Conservation (phyloP, 129 eudicot species). For the Escallonia rubra region DNA sequence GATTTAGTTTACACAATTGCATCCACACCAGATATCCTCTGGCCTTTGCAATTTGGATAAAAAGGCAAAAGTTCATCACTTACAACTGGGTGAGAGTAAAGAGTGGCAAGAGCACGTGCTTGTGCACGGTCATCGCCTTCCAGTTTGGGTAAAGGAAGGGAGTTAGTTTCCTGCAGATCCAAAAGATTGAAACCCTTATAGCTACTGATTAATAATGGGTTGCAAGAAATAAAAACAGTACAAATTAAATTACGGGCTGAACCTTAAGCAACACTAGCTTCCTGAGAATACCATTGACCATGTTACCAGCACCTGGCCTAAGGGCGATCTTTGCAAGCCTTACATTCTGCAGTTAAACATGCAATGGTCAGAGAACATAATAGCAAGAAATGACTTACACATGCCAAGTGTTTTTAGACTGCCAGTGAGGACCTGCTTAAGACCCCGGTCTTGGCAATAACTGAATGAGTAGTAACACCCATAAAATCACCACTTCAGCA, state of each 20-base stretch:
- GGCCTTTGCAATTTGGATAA: neutral
- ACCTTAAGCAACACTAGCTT: constrained; percentile 84
- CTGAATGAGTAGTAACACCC: neutral
- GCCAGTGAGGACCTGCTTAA: neutral
- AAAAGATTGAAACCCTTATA: constrained; percentile 7
- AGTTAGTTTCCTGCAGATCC: constrained; percentile 57
- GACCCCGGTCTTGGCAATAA: neutral
- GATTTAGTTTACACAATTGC: too few relatives aligned
- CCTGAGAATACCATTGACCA: constrained; percentile 92
- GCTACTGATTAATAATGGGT: neutral
- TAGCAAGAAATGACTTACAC: too few relatives aligned
- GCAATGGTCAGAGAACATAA: constrained; percentile 5
- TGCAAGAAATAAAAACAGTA: neutral
- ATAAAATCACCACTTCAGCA: neutral
- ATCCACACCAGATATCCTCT: neutral
- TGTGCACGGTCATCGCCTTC: constrained; percentile 87
- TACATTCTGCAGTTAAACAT: constrained; percentile 60
- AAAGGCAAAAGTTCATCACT: constrained; percentile 24
- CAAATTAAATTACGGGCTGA: neutral
- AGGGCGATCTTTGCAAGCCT: constrained; percentile 88
- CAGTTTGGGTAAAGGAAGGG: constrained; percentile 68
- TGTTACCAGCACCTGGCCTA: constrained; percentile 97
- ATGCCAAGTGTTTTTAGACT: too few relatives aligned
- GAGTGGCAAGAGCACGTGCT: constrained; percentile 92
- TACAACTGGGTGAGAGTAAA: constrained; percentile 96